Evolutionary conservation across 306 rosid species (phyloP).

Genomic region (Rosa rugosa): DNA sequence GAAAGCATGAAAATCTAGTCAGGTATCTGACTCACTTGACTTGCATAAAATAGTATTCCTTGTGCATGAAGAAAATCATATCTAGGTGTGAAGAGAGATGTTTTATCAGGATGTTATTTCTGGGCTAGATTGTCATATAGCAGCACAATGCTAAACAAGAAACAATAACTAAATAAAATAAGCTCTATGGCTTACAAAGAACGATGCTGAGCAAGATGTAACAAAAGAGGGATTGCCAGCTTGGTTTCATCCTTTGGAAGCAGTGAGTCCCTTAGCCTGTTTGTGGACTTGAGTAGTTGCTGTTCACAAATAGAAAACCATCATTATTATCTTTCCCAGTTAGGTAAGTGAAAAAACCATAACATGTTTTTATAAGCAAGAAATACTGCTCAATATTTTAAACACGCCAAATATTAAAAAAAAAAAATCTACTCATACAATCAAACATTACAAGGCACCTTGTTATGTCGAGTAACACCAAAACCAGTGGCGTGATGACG

Average conservation of each 20-base stretch:
- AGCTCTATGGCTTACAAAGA: constrained; percentile 64
- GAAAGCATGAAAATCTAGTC: constrained; percentile 18
- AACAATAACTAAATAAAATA: constrained; percentile 9
- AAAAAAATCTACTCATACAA: neutral
- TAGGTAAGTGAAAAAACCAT: constrained; percentile 13
- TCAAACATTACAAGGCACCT: constrained; percentile 46
- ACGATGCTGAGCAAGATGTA: constrained; percentile 96
- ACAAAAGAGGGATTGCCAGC: constrained; percentile 82
- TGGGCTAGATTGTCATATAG: neutral
- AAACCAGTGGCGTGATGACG: constrained; percentile 93
- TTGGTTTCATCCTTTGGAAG: constrained; percentile 90
- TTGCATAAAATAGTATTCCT: neutral
- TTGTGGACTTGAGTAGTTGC: constrained; percentile 89
- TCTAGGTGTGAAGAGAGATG: neutral
- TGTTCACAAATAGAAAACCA: constrained; percentile 33
- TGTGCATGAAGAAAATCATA: neutral
- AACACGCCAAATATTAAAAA: neutral
- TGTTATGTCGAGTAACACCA: constrained; percentile 89
- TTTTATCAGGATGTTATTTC: neutral
- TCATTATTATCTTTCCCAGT: constrained; percentile 15
- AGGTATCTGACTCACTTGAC: neutral
- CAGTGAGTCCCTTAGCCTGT: constrained; percentile 84
- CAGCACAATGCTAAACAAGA: neutral
- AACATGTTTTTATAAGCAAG: neutral
- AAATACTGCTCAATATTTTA: neutral